Conservation (phyloP, 768 basidiomycete species). For the Boletales sp. region DNA sequence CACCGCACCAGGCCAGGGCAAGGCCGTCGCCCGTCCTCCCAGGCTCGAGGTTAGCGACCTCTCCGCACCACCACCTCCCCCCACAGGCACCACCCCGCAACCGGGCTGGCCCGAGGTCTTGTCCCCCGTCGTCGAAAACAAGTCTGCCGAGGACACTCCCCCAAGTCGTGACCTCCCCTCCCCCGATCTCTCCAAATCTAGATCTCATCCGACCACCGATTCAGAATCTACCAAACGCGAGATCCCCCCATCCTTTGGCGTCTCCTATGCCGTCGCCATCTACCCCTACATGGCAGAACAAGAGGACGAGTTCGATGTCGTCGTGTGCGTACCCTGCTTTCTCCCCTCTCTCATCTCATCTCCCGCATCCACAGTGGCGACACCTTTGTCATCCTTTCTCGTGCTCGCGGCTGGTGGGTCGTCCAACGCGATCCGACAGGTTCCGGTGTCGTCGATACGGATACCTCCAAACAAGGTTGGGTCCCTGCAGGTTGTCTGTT, state of each 20-base stretch:
- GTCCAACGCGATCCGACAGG: constrained; percentile 93
- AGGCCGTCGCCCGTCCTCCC: constrained; percentile 53
- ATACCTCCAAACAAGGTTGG: constrained; percentile 87
- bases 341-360: constrained; percentile 5
- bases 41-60: constrained; percentile 68
- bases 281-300: constrained; percentile 99
- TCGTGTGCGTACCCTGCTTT: constrained; percentile 62
- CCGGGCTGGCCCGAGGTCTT: constrained; percentile 74
- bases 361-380: constrained; percentile 58
- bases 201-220: constrained; percentile 20
- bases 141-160: constrained; percentile 41
- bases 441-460: constrained; percentile 71
- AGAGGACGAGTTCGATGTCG: constrained; percentile 97
- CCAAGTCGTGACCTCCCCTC: constrained; percentile 30
- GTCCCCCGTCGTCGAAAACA: constrained; percentile 54
- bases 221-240: constrained; percentile 38
- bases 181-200: constrained; percentile 20
- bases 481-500: constrained; percentile 96
- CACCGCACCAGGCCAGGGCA: constrained; percentile 28
- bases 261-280: constrained; percentile 96
- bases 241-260: constrained; percentile 45
- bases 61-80: constrained; percentile 46
- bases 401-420: constrained; percentile 99
- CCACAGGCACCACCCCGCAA: constrained; percentile 60
- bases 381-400: constrained; percentile 88